Conservation (phyloP, 2,329 filamentous ascomycete species). For the Monilinia vaccinii-corymbosi region DNA sequence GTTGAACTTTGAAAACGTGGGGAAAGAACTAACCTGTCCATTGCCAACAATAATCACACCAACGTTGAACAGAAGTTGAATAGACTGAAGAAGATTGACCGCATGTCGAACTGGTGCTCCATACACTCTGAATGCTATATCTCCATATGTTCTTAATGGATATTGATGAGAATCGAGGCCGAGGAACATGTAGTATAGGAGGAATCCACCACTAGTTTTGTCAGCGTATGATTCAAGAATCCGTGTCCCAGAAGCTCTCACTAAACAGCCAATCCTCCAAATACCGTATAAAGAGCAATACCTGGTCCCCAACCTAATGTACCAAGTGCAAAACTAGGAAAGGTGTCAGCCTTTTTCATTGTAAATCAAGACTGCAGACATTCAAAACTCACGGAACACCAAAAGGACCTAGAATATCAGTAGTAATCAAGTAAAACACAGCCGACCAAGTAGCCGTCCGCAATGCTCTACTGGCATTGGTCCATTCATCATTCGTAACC, state of each 20-base stretch:
- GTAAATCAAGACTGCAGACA: not conserved
- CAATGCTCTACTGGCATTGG: conserved; percentile 35
- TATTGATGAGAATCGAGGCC: conserved; percentile 20
- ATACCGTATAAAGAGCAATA: conserved; percentile 19
- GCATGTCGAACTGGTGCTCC: conserved; percentile 15
- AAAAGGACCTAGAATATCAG: conserved; percentile 15
- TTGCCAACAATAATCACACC: conserved; percentile 1
- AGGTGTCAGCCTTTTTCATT: not conserved
- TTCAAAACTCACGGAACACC: conserved; percentile 11
- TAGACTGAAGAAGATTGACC: conserved; percentile 17
- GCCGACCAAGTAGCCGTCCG: conserved; percentile 38
- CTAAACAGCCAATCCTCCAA: conserved; percentile 9
- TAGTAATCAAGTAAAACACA: conserved; percentile 30
- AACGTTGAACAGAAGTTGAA: conserved; percentile 6
- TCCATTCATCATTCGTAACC: conserved; percentile 35
- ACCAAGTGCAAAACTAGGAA: conserved; percentile 6
- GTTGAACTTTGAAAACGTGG: not conserved
- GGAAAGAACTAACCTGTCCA: not conserved
- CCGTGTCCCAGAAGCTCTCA: not conserved
- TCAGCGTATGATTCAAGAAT: not conserved
- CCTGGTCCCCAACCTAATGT: conserved; percentile 10
- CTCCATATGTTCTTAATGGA: conserved; percentile 16
- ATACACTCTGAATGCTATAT: conserved; percentile 18
- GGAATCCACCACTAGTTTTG: conserved; percentile 2
- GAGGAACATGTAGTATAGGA: conserved; percentile 18